phyloP scores from a whole-genome alignment of 768 basidiomycete genomes.

The Lentinula boryana region DNA sequence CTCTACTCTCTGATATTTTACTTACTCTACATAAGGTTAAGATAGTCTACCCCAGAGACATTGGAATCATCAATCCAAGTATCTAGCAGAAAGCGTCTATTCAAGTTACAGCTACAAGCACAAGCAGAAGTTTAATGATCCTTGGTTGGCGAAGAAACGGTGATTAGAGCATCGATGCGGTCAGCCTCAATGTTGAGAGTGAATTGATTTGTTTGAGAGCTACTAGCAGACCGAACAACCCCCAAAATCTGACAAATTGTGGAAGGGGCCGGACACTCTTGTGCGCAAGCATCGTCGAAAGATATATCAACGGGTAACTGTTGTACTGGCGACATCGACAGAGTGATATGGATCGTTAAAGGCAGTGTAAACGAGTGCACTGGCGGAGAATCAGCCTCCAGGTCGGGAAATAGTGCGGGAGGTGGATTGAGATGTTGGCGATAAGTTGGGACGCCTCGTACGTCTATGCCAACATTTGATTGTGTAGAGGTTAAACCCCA shows the following conservation, averaged over 20 bases:
- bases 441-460: conserved; percentile 20
- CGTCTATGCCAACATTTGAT: neutral
- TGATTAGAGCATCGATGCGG: neutral
- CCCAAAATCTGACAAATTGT: neutral
- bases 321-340: conserved; percentile 7
- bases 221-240: neutral
- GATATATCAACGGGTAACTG: conserved; percentile 6
- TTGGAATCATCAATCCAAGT: too few species aligned
- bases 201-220: neutral
- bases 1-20: neutral
- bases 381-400: neutral
- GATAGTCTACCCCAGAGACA: too few species aligned
- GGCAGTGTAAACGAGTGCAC: conserved; percentile 7
- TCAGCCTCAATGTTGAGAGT: neutral
- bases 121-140: too few species aligned
- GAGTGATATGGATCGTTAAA: conserved; percentile 18
- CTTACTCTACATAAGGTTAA: neutral
- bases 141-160: too few species aligned
- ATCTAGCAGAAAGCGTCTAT: too few species aligned
- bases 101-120: too few species aligned
- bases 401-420: conserved; percentile 18
- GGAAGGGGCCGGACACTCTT: conserved; percentile 17
- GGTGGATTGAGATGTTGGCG: conserved; percentile 49
- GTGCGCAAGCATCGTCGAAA: conserved; percentile 10
- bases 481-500: conserved; percentile 42